Base-by-base conservation (phyloP, 352 stramenopile genomes). In the Phytophthora colocasiae region DNA sequence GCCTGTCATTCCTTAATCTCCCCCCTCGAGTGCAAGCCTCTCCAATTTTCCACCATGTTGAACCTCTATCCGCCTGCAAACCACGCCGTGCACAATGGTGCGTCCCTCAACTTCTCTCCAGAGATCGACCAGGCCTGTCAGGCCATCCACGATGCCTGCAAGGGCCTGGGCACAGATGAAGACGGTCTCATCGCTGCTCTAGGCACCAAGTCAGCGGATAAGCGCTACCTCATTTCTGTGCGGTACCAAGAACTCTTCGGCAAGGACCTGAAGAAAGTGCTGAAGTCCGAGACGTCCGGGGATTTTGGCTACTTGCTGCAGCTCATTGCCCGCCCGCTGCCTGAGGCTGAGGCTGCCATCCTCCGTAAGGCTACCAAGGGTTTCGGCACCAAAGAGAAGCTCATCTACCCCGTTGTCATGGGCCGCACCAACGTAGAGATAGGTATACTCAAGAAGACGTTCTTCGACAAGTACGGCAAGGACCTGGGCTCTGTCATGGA, bases 401-500 rank as follows among this genome's bases (percentile, higher is more conserved):
- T 87, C 45, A 85, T 92, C 58, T 92, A 84, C 71, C 85, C 82
- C 14, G 70, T 85, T 12, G 58, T 90, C 29, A 80, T 90, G 34
- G 83, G 83, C 27, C 79, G 85, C 59, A 91, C 85, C 2, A 90
- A 91, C 61, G 68, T 67, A 9, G 85, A 94, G 62, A 79, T 94
- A 46, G 71, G 71, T 61, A 91, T 94, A 61, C 77, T 94, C 48
- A 92, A 92, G 72, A 90, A 91, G 71, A 88, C 85, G 0, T 94
- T 81, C 71, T 92, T 83, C 53, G 78, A 90, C 32, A 48, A 88
- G 44, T 77, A 81, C 71, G 64, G 68, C 49, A 71, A 88, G 40
- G 85, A 94, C 44, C 60, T 94, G 46, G 76, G 75, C 31, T 79
- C 85, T 32, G 69, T 74, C 31, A 62, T 92, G 55, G 72, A 89